Evolutionary conservation across 2,329 filamentous ascomycete genomes (phyloP), one percentile per base, ranked within the genome.

Genomic region (Emericellopsis atlantica): DNA sequence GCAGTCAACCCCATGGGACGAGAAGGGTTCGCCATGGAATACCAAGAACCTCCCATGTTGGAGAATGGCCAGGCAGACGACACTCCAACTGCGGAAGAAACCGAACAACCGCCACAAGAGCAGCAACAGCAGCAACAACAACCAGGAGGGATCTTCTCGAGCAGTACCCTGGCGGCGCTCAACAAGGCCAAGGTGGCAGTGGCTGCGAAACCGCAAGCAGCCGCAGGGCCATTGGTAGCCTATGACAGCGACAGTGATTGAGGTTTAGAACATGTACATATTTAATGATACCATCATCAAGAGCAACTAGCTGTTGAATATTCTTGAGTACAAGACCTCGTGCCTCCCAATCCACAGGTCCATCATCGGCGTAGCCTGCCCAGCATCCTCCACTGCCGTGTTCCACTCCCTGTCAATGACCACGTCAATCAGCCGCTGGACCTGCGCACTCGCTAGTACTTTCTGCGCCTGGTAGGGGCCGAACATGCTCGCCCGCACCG

Each of bases 171-270:
- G 44, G 84, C 84, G 5, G 87, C 87, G 2, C 61, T 98, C 43
- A 81, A 80, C 53, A 64, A 66, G 46, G 65, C 71, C 41, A 68
- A 70, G 48, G 66, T 76, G 4, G 59, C 71, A 8, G 66, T 77
- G 39, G 66, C 73, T 34, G 66, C 69, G 26, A 76, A 73, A 54
- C 60, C 67, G 21, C 70, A 77, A 40, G 60, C 72, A 9, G 63
- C 59, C 23, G 60, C 74, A 15, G 86, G 85, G 2, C 84, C 87
- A 6, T 64, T 96, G 48, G 92, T 95, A 16, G 84, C 74, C 22
- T 98, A 98, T 54, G 88, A 80, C 42, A 95, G 86, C 58, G 88
- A 94, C 61, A 84, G 88, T 55, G 89, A 95, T 45, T 83, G 69
- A 42, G 64, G 70, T 54, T 21, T 63, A 60, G 53, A 57, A 54